A percentile compares a stretch with the other conserved stretches of the same genome.
Conservation (phyloP, 805 yeast species). For the Nakazawaea populi region DNA sequence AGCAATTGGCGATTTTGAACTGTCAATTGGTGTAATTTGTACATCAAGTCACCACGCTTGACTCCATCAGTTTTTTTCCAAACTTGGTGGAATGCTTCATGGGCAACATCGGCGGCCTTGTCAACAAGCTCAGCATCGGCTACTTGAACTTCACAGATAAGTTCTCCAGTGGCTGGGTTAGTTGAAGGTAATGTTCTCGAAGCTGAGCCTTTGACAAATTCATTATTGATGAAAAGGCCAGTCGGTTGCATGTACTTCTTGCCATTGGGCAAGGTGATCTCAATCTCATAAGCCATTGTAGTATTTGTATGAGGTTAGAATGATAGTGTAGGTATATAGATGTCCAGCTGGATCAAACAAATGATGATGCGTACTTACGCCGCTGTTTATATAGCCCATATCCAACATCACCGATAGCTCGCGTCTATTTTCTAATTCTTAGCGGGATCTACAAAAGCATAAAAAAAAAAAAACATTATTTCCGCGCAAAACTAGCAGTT, state of each 20-base stretch:
- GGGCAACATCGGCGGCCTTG: constrained; percentile 46
- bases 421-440: no score
- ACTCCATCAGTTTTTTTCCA: constrained; percentile 45
- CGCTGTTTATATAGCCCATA: no score
- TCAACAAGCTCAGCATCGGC: constrained; percentile 49
- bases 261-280: constrained; percentile 36
- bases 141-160: constrained; percentile 42
- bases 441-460: no score
- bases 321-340: no score
- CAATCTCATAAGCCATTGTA: background rate
- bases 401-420: no score
- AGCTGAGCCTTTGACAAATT: constrained; percentile 55
- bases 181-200: constrained; percentile 53
- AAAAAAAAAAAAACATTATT: no score
- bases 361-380: no score
- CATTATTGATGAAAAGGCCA: constrained; percentile 85
- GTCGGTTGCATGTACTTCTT: constrained; percentile 55
- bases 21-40: constrained; percentile 44
- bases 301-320: background rate
- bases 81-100: constrained; percentile 36
- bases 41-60: constrained; percentile 37
- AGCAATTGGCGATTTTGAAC: constrained; percentile 42
- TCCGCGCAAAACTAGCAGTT: no score
- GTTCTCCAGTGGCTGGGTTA: constrained; percentile 51
- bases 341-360: no score